Evolutionary conservation across 805 yeast species (phyloP), one percentile per base, ranked within the genome.

Genomic region (Brettanomyces bruxellensis): DNA sequence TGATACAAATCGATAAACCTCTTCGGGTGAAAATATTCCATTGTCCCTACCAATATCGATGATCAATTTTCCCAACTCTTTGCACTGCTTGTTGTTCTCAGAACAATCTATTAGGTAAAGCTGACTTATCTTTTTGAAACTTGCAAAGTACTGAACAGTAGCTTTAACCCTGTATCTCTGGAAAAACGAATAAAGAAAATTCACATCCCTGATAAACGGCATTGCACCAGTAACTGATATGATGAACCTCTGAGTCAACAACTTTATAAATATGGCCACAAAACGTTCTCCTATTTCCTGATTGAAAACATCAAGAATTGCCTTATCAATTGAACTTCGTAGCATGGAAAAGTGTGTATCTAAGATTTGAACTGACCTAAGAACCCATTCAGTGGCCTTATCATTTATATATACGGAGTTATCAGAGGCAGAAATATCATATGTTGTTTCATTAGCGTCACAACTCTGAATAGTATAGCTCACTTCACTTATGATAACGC

Each of bases 251-350:
- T 76, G 72, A 55, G 89, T 87, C 47, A 93, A 71, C 47, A 85
- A 78, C 59, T 87, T 89, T 38, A 87, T 85, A 28, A 93, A 67
- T 1, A 81, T 71, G 36, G 76, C 80, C 57, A 87, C 88, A 49
- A 93, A 82, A 39, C 98, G 64, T 61, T 88, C 86, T 0, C 96
- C 96, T 34, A 91, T 81, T 57, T 93, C 99, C 59, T 90, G 95
- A 55, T 90, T 93, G 59, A 89, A 93, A 0, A 91, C 95, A 54
- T 90, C 98, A 25, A 90, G 75, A 11, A 95, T 83, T 1, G 88
- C 76, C 58, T 83, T 86, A 46, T 91, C 98, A 0, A 96, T 86
- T 4, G 93, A 76, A 2, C 89, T 95, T 14, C 76, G 78, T 40
- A 91, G 66, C 47, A 90, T 66, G 47, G 76, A 78, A 50, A 90